phyloP scores from a whole-genome alignment of 2,329 filamentous ascomycete species.

The Cladobotryum protrusum region DNA sequence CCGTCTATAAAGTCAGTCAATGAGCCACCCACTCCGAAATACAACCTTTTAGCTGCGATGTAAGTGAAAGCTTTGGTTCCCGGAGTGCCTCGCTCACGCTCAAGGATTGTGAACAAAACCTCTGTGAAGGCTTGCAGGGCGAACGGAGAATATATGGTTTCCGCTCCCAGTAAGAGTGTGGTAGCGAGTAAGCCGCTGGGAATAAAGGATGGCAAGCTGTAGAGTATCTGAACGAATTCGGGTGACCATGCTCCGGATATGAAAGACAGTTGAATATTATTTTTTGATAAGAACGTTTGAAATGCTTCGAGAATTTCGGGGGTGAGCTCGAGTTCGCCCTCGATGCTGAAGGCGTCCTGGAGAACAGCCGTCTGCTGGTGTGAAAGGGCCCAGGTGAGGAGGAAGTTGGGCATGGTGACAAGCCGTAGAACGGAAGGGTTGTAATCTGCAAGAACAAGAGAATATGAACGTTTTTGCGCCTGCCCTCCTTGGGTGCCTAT shows the following conservation, averaged over 20 bases:
- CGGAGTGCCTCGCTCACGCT: constrained; percentile 30
- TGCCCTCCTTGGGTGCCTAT: constrained; percentile 16
- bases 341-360: constrained; percentile 40
- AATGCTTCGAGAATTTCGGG: constrained; percentile 55
- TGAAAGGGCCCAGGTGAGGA: constrained; percentile 61
- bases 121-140: constrained; percentile 64
- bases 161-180: constrained; percentile 62
- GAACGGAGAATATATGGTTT: constrained; percentile 77
- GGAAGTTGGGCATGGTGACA: constrained; percentile 71
- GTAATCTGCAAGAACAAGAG: constrained; percentile 70
- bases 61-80: constrained; percentile 51
- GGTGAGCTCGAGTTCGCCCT: constrained; percentile 60
- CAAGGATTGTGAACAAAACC: constrained; percentile 55
- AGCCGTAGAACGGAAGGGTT: constrained; percentile 72
- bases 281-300: constrained; percentile 41
- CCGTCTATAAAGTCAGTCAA: constrained; percentile 64
- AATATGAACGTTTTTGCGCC: constrained; percentile 30
- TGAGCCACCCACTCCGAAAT: constrained; percentile 80
- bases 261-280: constrained; percentile 54
- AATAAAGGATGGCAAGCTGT: constrained; percentile 20
- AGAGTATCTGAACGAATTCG: constrained; percentile 56
- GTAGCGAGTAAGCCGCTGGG: constrained; percentile 7
- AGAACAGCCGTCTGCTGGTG: constrained; percentile 32
- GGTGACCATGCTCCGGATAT: constrained; percentile 70
- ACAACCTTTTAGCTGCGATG: constrained; percentile 71